Evolutionary conservation across 2,329 filamentous ascomycete genomes (phyloP).

Genomic region (Fusarium zealandicum): DNA sequence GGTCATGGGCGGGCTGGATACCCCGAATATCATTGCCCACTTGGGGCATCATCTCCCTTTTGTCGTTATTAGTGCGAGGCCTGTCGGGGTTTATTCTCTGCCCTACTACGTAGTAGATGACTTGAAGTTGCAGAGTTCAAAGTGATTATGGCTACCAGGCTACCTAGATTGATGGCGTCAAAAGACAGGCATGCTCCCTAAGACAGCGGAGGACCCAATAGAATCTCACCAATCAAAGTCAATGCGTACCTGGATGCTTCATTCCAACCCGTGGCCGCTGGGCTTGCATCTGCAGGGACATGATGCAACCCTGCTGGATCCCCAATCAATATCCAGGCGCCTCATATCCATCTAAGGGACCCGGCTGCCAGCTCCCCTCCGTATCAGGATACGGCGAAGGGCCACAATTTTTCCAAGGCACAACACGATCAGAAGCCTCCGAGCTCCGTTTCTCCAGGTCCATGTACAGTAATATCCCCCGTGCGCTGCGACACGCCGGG

Average conservation of each 20-base stretch:
- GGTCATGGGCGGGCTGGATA: constrained; percentile 8
- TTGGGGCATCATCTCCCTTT: constrained; percentile 34
- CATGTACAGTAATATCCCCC: constrained; percentile 6
- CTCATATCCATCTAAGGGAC: constrained; percentile 20
- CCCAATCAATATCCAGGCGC: constrained; percentile 8
- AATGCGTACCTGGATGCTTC: constrained; percentile 26
- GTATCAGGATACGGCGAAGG: constrained; percentile 10
- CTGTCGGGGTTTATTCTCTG: constrained; percentile 23
- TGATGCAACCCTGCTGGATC: constrained; percentile 25
- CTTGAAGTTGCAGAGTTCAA: neutral
- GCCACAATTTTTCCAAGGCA: constrained; percentile 25
- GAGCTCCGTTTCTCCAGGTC: constrained; percentile 3
- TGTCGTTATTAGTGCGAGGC: constrained; percentile 21
- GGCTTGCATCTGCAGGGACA: constrained; percentile 27
- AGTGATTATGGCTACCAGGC: neutral
- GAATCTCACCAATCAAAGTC: constrained; percentile 15
- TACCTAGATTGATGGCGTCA: constrained; percentile 35
- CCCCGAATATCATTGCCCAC: constrained; percentile 25
- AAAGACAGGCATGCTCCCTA: constrained; percentile 9
- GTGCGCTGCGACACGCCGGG: constrained; percentile 9
- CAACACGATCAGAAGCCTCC: constrained; percentile 7
- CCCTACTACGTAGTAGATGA: neutral
- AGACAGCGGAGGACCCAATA: constrained; percentile 7
- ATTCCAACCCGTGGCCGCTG: constrained; percentile 10
- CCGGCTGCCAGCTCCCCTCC: neutral